These are phyloP conservation scores for Basidioascus undulatus DNA, from an alignment of 768 basidiomycete species.

Conservation along the genomic window DNA sequence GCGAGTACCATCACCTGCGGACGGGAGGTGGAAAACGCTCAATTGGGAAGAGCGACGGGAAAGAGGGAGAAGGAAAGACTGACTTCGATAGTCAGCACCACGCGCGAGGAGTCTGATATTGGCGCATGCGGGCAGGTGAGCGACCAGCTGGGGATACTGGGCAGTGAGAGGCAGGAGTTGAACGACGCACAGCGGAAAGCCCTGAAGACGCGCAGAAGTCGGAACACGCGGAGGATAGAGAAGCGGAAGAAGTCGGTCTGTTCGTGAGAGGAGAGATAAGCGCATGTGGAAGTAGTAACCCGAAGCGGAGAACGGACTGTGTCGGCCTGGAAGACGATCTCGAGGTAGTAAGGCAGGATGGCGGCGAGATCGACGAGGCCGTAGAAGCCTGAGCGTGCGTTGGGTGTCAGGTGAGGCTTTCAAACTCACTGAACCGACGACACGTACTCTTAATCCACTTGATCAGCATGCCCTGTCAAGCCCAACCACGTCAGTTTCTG, in stretches of 20 bases:
- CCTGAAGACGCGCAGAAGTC: constrained; percentile 64
- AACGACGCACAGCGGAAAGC: constrained; percentile 76
- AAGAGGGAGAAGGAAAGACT: background rate
- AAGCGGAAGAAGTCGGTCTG: constrained; percentile 72
- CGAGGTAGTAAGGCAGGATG: constrained; percentile 72
- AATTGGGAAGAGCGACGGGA: background rate
- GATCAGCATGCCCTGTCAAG: background rate
- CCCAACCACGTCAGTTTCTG: too few relatives aligned
- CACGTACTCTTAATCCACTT: background rate
- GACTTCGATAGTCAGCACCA: constrained; percentile 40
- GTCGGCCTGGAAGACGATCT: constrained; percentile 58
- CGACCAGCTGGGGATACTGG: too few relatives aligned
- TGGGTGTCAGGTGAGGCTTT: too few relatives aligned
- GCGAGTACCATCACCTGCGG: constrained; percentile 82
- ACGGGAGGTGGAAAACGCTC: constrained; percentile 32
- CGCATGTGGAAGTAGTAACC: background rate
- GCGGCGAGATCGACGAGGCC: constrained; percentile 66
- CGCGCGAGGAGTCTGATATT: constrained; percentile 56
- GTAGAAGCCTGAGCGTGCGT: constrained; percentile 46
- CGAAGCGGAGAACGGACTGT: constrained; percentile 30
- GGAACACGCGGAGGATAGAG: constrained; percentile 72
- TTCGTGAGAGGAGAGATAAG: background rate
- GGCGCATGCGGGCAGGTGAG: too few relatives aligned
- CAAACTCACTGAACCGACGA: too few relatives aligned
- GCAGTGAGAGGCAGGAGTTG: too few relatives aligned